Evolutionary conservation across 2,329 filamentous ascomycete species (phyloP).

Genomic region (Alternaria rosae): DNA sequence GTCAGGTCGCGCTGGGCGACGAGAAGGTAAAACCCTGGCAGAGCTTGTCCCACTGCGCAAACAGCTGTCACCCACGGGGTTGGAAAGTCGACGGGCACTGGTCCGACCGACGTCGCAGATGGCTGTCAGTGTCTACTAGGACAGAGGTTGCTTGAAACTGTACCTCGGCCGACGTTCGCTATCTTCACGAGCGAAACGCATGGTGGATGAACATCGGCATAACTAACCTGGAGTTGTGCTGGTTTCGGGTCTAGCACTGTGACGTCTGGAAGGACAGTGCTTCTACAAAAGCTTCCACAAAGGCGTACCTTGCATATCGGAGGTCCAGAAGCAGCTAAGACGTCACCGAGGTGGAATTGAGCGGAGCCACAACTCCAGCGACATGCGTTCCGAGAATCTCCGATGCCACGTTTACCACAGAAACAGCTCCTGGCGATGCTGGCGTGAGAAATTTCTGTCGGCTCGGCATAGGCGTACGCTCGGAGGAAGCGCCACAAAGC

Average conservation of each 20-base stretch:
- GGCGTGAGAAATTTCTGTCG: conserved; percentile 32
- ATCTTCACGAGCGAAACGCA: conserved; percentile 4
- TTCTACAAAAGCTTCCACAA: conserved; percentile 17
- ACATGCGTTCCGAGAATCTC: conserved; percentile 29
- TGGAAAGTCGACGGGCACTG: neutral
- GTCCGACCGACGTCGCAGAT: conserved; percentile 18
- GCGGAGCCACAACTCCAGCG: conserved; percentile 22
- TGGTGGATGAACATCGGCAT: conserved; percentile 16
- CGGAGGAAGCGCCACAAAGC: conserved; percentile 33
- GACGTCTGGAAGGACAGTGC: conserved; percentile 15
- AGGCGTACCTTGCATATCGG: conserved; percentile 33
- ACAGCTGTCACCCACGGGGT: neutral
- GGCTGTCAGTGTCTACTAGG: neutral
- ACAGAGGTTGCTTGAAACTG: conserved; percentile 14
- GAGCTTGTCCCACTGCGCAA: neutral
- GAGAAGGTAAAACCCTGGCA: neutral
- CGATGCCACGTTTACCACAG: conserved; percentile 30
- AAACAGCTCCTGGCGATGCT: conserved; percentile 16
- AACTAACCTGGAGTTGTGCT: neutral
- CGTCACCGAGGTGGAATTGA: conserved; percentile 29
- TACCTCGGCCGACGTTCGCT: conserved; percentile 3
- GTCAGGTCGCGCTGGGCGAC: conserved; percentile 2
- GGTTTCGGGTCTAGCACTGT: conserved; percentile 8
- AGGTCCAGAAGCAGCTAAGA: conserved; percentile 24
- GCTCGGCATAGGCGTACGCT: conserved; percentile 33